Evolutionary conservation across 2,329 filamentous ascomycete genomes (phyloP), one percentile per base, ranked within the genome.

Genomic region (Penicillium fuscoglaucum): DNA sequence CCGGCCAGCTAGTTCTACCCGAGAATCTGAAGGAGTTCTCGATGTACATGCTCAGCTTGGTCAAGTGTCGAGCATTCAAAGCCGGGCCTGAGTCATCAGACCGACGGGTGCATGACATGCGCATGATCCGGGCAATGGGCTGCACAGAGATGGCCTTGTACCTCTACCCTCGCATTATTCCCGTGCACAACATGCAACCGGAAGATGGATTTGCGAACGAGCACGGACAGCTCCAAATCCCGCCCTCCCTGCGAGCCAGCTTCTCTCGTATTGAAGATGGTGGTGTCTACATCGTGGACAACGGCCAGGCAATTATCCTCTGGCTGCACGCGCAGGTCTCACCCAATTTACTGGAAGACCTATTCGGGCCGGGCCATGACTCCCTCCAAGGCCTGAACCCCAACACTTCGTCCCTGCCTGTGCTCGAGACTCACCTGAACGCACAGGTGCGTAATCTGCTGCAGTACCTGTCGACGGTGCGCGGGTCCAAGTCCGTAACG

Each of bases 21-120:
- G 95, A 99, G 77, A 90, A 93, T 65, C 84, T 99, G 31, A 98
- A 98, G 73, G 95, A 99, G 73, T 93, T 96, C 68, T 87, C 90
- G 69, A 98, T 99, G 92, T 98, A 95, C 75, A 90, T 96, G 77
- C 87, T 99, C 10, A 89, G 90, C 48, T 80, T 98, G 63, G 79
- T 96, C 72, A 99, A 99, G 76, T 93, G 87, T 57, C 87, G 95
- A 58, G 93, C 93, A 3, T 92, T 98, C 79, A 98, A 98, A 80
- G 85, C 80, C 80, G 93, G 93, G 58, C 87, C 89, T 65, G 95
- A 99, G 76, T 90, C 91, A 37, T 91, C 90, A 10, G 95, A 99
- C 75, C 87, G 95, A 61, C 85, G 95, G 62, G 89, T 96, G 15
- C 90, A 98, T 69, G 93, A 97, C 72, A 88, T 96, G 82, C 87